A percentile compares a stretch with the other conserved stretches of the same genome.
These are phyloP conservation scores for Trypanosoma rangeli DNA, from an alignment of 208 protist species.

Conservation along the genomic window DNA sequence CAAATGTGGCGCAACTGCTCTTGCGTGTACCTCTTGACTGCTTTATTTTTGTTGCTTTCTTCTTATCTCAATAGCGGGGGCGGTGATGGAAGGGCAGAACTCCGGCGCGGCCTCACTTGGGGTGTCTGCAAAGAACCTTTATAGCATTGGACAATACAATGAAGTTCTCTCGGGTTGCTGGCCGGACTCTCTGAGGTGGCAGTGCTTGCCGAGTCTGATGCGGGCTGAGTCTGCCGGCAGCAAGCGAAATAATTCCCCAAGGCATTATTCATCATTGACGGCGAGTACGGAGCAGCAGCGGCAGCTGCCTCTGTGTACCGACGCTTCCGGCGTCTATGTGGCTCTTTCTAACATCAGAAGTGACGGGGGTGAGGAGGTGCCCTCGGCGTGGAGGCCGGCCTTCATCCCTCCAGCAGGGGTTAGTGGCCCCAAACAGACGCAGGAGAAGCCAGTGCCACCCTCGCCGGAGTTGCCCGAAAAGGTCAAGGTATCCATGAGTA, in stretches of 20 bases:
- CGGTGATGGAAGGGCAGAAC: slow-evolving; percentile 1
- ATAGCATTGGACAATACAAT: background rate
- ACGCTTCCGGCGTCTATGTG: background rate
- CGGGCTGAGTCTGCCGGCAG: background rate
- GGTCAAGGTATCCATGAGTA: background rate
- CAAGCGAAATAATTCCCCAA: background rate
- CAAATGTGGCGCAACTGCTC: background rate
- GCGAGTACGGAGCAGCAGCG: background rate
- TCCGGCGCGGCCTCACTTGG: background rate
- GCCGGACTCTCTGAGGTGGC: slow-evolving; percentile 6
- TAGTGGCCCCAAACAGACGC: background rate
- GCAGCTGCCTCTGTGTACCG: background rate
- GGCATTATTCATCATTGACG: background rate
- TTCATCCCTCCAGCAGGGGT: background rate
- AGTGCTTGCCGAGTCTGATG: slow-evolving; percentile 16
- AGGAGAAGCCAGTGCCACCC: background rate
- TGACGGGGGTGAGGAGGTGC: background rate
- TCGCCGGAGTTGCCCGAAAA: background rate
- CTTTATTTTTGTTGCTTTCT: slow-evolving; percentile 14
- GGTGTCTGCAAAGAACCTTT: background rate
- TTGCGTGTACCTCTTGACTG: background rate
- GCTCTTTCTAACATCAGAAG: background rate
- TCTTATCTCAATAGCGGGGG: slow-evolving; percentile 1
- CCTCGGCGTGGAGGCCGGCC: background rate
- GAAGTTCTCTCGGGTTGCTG: slow-evolving; percentile 1